Conservation (phyloP, 2,329 filamentous ascomycete species). For the Fusarium odoratissimum region DNA sequence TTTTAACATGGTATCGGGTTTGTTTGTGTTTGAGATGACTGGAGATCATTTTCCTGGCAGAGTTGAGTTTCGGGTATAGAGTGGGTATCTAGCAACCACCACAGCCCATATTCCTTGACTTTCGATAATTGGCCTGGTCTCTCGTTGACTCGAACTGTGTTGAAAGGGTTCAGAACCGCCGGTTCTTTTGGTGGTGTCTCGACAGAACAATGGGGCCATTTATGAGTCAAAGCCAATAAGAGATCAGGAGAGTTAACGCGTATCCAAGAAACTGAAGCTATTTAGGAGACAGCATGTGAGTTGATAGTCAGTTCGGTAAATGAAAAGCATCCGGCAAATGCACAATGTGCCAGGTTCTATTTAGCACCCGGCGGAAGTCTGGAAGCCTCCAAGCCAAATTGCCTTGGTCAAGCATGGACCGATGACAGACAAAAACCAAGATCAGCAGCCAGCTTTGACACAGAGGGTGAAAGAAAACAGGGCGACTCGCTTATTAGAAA, state of each 20-base stretch:
- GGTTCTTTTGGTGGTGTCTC: background rate
- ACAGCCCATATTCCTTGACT: background rate
- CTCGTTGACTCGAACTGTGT: background rate
- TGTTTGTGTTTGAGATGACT: slow-evolving; percentile 9
- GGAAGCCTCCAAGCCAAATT: slow-evolving; percentile 11
- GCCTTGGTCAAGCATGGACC: slow-evolving; percentile 20
- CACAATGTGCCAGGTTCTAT: background rate
- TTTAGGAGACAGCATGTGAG: slow-evolving; percentile 9
- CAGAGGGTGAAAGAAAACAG: slow-evolving; percentile 21
- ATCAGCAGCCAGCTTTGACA: slow-evolving; percentile 35
- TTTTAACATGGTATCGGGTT: background rate
- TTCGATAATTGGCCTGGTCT: background rate
- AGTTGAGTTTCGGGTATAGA: slow-evolving; percentile 11
- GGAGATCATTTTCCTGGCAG: slow-evolving; percentile 26
- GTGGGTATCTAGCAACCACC: slow-evolving; percentile 4
- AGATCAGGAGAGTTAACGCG: background rate
- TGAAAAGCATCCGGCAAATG: slow-evolving; percentile 5
- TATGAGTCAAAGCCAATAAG: background rate
- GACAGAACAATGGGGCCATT: slow-evolving; percentile 28
- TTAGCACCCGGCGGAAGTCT: background rate
- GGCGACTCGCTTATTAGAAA: background rate
- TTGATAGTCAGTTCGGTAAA: background rate
- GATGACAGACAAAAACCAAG: slow-evolving; percentile 53
- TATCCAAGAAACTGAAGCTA: background rate
- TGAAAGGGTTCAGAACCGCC: background rate